These are phyloP conservation scores for Metschnikowia borealis DNA, from an alignment of 805 yeast species.

Conservation along the genomic window DNA sequence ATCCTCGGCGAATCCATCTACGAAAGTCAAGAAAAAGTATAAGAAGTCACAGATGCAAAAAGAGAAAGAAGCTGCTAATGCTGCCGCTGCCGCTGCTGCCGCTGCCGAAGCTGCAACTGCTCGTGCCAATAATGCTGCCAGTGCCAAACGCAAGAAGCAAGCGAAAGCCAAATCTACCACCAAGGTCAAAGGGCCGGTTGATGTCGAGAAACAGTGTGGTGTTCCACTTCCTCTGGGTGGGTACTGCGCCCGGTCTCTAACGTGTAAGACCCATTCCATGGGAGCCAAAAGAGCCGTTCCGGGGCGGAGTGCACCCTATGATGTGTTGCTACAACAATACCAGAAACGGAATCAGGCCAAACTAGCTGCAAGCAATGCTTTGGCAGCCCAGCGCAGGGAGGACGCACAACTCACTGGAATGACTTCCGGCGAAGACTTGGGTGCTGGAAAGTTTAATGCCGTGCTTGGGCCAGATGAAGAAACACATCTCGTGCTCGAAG, in stretches of 20 bases:
- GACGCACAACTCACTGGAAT: slow-evolving; percentile 43
- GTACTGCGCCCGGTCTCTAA: slow-evolving; percentile 88
- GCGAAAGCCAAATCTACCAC: slow-evolving; percentile 39
- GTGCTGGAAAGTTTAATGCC: slow-evolving; percentile 25
- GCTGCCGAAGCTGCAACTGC: slow-evolving; percentile 26
- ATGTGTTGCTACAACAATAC: slow-evolving; percentile 78
- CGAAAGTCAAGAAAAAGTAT: slow-evolving; percentile 40
- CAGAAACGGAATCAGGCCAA: slow-evolving; percentile 92
- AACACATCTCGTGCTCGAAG: slow-evolving; percentile 85
- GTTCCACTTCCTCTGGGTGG: slow-evolving; percentile 93
- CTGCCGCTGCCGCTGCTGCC: slow-evolving; percentile 44
- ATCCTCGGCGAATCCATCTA: slow-evolving; percentile 14
- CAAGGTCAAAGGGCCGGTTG: slow-evolving; percentile 77
- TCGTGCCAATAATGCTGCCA: slow-evolving; percentile 12
- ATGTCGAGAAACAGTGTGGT: slow-evolving; percentile 94
- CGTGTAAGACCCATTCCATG: slow-evolving; percentile 98
- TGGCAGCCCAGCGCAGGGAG: slow-evolving; percentile 73
- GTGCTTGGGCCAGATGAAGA: slow-evolving; percentile 86
- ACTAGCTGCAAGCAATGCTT: slow-evolving; percentile 75
- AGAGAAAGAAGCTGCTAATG: slow-evolving; percentile 45
- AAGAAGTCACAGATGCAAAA: slow-evolving; percentile 42
- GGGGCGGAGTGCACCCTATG: slow-evolving; percentile 92
- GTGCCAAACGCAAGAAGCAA: slow-evolving; percentile 30
- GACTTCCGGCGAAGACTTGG: slow-evolving; percentile 17
- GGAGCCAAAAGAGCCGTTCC: slow-evolving; percentile 95